Base-by-base conservation (phyloP, 2,329 filamentous ascomycete species). In the Elsinoe australis region DNA sequence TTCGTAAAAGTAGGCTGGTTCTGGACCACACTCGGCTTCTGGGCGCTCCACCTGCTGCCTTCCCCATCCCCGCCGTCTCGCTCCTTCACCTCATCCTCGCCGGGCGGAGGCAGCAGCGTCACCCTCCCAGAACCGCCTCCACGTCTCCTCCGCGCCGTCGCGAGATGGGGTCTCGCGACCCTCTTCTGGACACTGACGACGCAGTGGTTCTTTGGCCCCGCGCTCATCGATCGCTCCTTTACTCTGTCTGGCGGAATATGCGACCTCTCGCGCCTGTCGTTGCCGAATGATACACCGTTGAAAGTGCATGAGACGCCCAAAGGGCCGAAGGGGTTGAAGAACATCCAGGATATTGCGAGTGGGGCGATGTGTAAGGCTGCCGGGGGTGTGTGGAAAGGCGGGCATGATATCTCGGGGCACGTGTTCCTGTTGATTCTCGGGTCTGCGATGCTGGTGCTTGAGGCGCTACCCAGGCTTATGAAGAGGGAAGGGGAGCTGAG, bases 1-100 rank as follows among this genome's bases (percentile, higher is more conserved):
- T 98, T 96, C 61, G 92, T 98, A 60, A 98, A 98, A 73, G 74
- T 85, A 47, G 90, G 90, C 52, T 98, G 92, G 92, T 77, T 82
- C 42, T 98, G 92, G 92, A 81, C 87, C 22, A 88, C 85, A 0
- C 62, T 78, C 7, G 39, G 26, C 12, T 44, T 44, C 17, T 44
- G 39, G 39, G 82, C 86, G 0, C 89, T 95, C 59, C 18, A 84
- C 94, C 60, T 79, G 83, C 1, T 69, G 70, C 55, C 70, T 61
- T 53, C 75, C 63, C 28, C 57, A 61, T n/a, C n/a, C n/a, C n/a
- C n/a, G n/a, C n/a, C n/a, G n/a, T n/a, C n/a, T n/a, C 22, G 61
- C 58, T 51, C 64, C 28, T 53, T 26, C 10, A 44, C 39, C 26
- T 14, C 21, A 2, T 32, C 39, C 39, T 44, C 39, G 14, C 24